These are phyloP conservation scores for Candida nanaspora DNA, from an alignment of 805 yeast genomes.

Conservation along the genomic window DNA sequence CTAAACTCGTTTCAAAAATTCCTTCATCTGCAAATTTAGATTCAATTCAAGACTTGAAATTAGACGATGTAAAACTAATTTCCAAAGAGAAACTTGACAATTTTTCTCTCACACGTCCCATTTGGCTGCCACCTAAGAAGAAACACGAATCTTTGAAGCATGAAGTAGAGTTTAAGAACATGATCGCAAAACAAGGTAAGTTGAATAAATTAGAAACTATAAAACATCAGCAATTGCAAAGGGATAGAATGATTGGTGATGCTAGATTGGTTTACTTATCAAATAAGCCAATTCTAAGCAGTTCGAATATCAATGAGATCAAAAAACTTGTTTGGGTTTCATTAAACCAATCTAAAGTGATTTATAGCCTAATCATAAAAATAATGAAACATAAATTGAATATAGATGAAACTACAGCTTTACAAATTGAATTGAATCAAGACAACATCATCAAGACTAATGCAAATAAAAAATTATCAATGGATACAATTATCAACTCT, in stretches of 20 bases:
- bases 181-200: slow-evolving; percentile 27
- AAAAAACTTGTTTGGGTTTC: slow-evolving; percentile 28
- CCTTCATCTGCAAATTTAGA: slow-evolving; percentile 30
- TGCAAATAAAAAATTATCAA: slow-evolving; percentile 6
- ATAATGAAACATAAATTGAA: slow-evolving; percentile 4
- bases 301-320: slow-evolving; percentile 22
- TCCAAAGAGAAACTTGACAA: slow-evolving; percentile 52
- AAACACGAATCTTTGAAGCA: slow-evolving; percentile 45
- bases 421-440: background rate
- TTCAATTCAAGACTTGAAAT: slow-evolving; percentile 27
- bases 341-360: slow-evolving; percentile 11
- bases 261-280: slow-evolving; percentile 25
- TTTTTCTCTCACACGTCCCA: slow-evolving; percentile 58
- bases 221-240: slow-evolving; percentile 25
- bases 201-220: slow-evolving; percentile 23
- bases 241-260: slow-evolving; percentile 25
- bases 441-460: slow-evolving; percentile 5
- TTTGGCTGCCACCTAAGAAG: slow-evolving; percentile 65
- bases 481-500: slow-evolving; percentile 12
- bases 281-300: slow-evolving; percentile 16
- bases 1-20: slow-evolving; percentile 25
- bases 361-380: slow-evolving; percentile 13
- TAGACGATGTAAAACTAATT: slow-evolving; percentile 55
- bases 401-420: background rate
- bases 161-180: slow-evolving; percentile 42